phyloP scores from a whole-genome alignment of 305 asterid species.

The Fraxinus albicans region DNA sequence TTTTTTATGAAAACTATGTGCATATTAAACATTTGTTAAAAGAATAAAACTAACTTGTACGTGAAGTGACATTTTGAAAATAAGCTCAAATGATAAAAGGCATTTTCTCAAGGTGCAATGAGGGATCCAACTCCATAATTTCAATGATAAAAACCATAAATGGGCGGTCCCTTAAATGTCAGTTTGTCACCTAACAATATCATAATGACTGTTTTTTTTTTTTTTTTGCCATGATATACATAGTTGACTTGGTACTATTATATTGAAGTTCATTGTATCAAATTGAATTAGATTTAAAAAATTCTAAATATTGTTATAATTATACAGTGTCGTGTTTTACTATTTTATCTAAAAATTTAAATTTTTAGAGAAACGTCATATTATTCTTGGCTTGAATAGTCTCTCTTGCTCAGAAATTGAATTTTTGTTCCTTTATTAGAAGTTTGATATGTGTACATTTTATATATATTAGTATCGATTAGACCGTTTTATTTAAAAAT shows the following conservation, averaged over 20 bases:
- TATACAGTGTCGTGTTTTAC: background rate
- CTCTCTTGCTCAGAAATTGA: background rate
- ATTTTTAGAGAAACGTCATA: background rate
- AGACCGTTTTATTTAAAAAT: background rate
- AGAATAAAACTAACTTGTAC: too few species aligned
- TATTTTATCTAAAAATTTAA: too few species aligned
- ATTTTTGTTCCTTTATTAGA: background rate
- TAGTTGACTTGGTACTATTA: background rate
- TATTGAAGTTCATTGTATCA: too few species aligned
- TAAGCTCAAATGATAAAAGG: background rate
- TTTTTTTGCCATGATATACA: background rate
- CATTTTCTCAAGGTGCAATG: background rate
- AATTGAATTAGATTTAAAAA: too few species aligned
- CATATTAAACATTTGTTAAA: background rate
- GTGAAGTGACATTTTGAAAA: background rate
- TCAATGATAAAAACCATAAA: slow-evolving; percentile 18
- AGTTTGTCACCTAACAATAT: slow-evolving; percentile 28
- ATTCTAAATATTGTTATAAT: too few species aligned
- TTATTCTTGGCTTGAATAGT: background rate
- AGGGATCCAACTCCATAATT: slow-evolving; percentile 7
- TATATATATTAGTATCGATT: background rate
- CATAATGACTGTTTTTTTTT: background rate
- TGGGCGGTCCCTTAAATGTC: slow-evolving; percentile 5
- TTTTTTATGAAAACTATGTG: background rate
- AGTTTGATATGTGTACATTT: background rate